phyloP scores from a whole-genome alignment of 2,329 filamentous ascomycete genomes.

The Hansfordia pulvinata region DNA sequence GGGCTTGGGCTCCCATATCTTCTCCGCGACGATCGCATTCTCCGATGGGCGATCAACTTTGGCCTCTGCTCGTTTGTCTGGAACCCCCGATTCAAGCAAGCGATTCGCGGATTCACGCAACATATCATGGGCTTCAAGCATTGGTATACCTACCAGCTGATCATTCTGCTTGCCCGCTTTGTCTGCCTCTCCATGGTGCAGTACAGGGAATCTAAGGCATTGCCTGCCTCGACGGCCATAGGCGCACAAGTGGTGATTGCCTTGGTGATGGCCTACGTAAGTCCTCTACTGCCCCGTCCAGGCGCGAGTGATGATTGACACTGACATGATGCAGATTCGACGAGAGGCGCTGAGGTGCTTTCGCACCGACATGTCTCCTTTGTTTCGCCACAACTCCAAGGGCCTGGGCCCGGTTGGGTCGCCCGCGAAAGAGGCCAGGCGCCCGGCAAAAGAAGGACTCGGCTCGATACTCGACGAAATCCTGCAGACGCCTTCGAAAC shows the following conservation, averaged over 20 bases:
- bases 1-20: slow-evolving; percentile 16
- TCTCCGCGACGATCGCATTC: slow-evolving; percentile 24
- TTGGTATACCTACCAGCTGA: slow-evolving; percentile 53
- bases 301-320: no score
- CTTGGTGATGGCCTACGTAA: slow-evolving; percentile 37
- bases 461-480: slow-evolving; percentile 34
- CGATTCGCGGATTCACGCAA: slow-evolving; percentile 42
- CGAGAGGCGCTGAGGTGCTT: slow-evolving; percentile 29
- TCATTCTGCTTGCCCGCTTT: slow-evolving; percentile 42
- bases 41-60: slow-evolving; percentile 32
- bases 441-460: slow-evolving; percentile 27
- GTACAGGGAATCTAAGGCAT: slow-evolving; percentile 22
- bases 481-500: slow-evolving; percentile 13
- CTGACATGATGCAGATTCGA: no score
- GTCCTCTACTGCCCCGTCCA: no score
- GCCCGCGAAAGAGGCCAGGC: slow-evolving; percentile 14
- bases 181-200: slow-evolving; percentile 29
- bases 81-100: slow-evolving; percentile 54
- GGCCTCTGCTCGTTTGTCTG: slow-evolving; percentile 46
- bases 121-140: slow-evolving; percentile 46
- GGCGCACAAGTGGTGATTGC: slow-evolving; percentile 42
- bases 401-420: slow-evolving; percentile 5
- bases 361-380: slow-evolving; percentile 40
- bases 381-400: slow-evolving; percentile 26
- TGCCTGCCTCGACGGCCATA: slow-evolving; percentile 25